Evolutionary conservation across 1,284 basidiomycete genomes (phyloP).

Genomic region (Malassezia yamatoensis): DNA sequence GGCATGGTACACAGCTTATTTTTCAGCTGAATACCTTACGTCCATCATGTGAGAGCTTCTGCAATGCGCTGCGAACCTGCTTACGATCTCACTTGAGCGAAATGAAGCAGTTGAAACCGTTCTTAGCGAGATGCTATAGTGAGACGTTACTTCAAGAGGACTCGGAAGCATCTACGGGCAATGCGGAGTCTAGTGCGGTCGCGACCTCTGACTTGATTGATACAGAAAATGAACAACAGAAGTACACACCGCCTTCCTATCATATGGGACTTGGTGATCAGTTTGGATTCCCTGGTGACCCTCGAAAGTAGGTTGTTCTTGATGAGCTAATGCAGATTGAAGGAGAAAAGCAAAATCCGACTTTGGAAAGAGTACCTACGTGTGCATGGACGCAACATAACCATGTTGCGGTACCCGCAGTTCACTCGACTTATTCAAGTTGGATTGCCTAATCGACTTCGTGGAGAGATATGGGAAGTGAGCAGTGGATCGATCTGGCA

Average conservation of each 20-base stretch:
- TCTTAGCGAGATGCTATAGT: conserved; percentile 85
- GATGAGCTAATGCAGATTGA: conserved; percentile 32
- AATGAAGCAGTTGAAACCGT: conserved; percentile 87
- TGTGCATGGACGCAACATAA: conserved; percentile 75
- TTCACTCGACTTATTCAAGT: conserved; percentile 94
- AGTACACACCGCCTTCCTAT: background rate
- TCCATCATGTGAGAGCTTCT: conserved; percentile 89
- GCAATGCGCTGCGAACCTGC: conserved; percentile 73
- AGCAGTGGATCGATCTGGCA: conserved; percentile 82
- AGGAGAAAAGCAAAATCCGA: conserved; percentile 94
- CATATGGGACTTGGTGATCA: conserved; percentile 38
- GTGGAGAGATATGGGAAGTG: conserved; percentile 97
- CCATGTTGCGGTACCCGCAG: conserved; percentile 88
- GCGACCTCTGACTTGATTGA: conserved; percentile 31
- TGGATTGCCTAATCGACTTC: conserved; percentile 82
- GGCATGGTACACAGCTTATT: conserved; percentile 91
- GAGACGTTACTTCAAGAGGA: conserved; percentile 62
- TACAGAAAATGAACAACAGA: conserved; percentile 27
- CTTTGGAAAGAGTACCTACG: conserved; percentile 74
- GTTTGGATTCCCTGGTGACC: conserved; percentile 48
- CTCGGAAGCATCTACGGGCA: background rate
- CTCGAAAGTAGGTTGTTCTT: conserved; percentile 22
- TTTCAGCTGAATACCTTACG: conserved; percentile 91
- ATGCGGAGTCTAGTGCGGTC: conserved; percentile 44
- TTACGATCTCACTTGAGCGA: conserved; percentile 63